Conservation (phyloP, 257 asterid genomes). For the Eucommia ulmoides region DNA sequence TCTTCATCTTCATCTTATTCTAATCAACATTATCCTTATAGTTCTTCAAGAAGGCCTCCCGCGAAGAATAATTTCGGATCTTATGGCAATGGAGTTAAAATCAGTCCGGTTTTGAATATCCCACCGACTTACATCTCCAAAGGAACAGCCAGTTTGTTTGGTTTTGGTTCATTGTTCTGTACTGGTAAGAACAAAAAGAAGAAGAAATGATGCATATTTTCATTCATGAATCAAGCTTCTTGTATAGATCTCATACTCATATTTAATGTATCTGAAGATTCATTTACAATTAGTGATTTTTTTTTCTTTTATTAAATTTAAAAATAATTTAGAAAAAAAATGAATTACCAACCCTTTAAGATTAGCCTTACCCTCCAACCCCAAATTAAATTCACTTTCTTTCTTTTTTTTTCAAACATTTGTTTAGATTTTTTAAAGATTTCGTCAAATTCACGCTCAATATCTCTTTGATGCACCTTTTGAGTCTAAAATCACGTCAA, state of each 20-base stretch:
- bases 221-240: background rate
- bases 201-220: slow-evolving; percentile 28
- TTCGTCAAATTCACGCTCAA: too few relatives aligned
- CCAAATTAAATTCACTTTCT: too few relatives aligned
- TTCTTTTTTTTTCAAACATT: too few relatives aligned
- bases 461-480: too few relatives aligned
- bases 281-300: too few relatives aligned
- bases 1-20: slow-evolving; percentile 16
- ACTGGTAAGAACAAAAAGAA: slow-evolving; percentile 66
- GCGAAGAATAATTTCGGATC: slow-evolving; percentile 49
- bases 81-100: slow-evolving; percentile 36
- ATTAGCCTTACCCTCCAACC: too few relatives aligned
- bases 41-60: slow-evolving; percentile 24
- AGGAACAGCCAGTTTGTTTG: slow-evolving; percentile 49
- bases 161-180: slow-evolving; percentile 57
- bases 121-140: slow-evolving; percentile 51
- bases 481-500: too few relatives aligned
- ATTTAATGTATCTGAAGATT: too few relatives aligned
- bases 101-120: slow-evolving; percentile 67
- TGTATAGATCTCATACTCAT: slow-evolving; percentile 19
- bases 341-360: too few relatives aligned
- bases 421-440: too few relatives aligned
- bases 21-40: slow-evolving; percentile 15
- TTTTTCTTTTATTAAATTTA: too few relatives aligned
- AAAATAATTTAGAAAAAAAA: too few relatives aligned